These are phyloP conservation scores for Pichia deserticola DNA, from an alignment of 805 yeast genomes.

Conservation along the genomic window DNA sequence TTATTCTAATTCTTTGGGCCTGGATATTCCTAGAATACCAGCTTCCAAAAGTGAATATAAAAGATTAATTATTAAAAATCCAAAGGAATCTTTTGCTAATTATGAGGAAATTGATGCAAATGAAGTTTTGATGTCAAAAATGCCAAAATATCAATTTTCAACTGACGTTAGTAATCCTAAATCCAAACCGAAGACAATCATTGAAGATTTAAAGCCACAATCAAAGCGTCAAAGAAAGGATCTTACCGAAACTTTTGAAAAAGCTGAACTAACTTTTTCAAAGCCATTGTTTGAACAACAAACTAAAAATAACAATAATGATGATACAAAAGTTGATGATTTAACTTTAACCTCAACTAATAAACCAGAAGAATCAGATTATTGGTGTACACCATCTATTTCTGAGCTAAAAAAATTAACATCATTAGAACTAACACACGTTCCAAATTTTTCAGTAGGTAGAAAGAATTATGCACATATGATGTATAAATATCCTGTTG, in stretches of 20 bases:
- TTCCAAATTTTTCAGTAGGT: slow-evolving; percentile 62
- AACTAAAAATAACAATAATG: neutral
- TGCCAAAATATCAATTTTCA: neutral
- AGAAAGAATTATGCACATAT: slow-evolving; percentile 63
- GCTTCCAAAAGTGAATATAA: slow-evolving; percentile 20
- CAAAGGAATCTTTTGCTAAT: slow-evolving; percentile 19
- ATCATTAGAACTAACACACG: slow-evolving; percentile 40
- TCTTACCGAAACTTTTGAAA: neutral
- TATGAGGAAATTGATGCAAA: slow-evolving; percentile 27
- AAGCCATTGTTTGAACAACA: slow-evolving; percentile 4
- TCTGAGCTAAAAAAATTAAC: slow-evolving; percentile 39
- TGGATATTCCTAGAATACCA: slow-evolving; percentile 7
- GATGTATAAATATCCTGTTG: slow-evolving; percentile 61
- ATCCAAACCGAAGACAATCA: neutral
- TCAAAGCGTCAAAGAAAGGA: neutral
- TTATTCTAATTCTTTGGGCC: neutral
- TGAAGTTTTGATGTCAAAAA: slow-evolving; percentile 19
- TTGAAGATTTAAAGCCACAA: slow-evolving; percentile 3
- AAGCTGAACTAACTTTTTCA: neutral
- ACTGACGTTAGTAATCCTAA: neutral
- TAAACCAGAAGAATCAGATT: slow-evolving; percentile 28
- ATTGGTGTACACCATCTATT: slow-evolving; percentile 69
- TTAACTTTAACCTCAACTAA: neutral
- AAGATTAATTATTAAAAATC: slow-evolving; percentile 20
- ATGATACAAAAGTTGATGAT: neutral